A percentile compares a stretch with the other conserved stretches of the same genome.
phyloP scores from a whole-genome alignment of 768 basidiomycete species.

The Leccinum incarnatum region DNA sequence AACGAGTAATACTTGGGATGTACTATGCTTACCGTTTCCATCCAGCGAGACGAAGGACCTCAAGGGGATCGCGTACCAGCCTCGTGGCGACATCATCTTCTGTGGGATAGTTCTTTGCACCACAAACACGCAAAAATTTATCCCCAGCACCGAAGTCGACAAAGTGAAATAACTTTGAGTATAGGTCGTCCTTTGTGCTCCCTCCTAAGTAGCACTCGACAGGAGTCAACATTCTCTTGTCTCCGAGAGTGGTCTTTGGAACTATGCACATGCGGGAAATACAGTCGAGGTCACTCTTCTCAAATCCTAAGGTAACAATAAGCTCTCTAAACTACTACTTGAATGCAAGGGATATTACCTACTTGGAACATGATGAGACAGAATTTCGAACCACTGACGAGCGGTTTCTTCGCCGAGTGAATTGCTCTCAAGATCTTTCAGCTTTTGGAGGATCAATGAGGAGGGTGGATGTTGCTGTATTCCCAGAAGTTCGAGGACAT shows the following conservation, averaged over 20 bases:
- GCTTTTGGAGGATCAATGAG: constrained; percentile 48
- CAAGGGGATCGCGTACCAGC: constrained; percentile 61
- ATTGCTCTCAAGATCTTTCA: constrained; percentile 38
- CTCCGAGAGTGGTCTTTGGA: constrained; percentile 42
- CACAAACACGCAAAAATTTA: constrained; percentile 78
- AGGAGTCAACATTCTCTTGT: constrained; percentile 47
- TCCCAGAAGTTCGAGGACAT: no score
- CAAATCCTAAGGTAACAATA: constrained; percentile 46
- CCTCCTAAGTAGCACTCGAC: constrained; percentile 64
- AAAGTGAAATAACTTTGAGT: constrained; percentile 79
- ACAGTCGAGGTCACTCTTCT: constrained; percentile 44
- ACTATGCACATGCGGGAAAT: constrained; percentile 61
- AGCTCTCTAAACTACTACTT: constrained; percentile 38
- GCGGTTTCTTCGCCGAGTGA: constrained; percentile 56
- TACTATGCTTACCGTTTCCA: constrained; percentile 39
- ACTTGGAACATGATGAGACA: constrained; percentile 61
- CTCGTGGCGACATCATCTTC: constrained; percentile 36
- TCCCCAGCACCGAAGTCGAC: constrained; percentile 80
- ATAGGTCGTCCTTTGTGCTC: constrained; percentile 49
- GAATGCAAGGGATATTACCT: constrained; percentile 24
- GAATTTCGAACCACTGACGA: constrained; percentile 57
- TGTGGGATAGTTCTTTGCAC: no score
- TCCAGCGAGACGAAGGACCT: constrained; percentile 68
- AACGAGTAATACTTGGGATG: background rate
- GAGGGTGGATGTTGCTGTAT: constrained; percentile 52